phyloP scores from a whole-genome alignment of 495 filamentous ascomycete genomes.

The Aspergillus nanangensis region DNA sequence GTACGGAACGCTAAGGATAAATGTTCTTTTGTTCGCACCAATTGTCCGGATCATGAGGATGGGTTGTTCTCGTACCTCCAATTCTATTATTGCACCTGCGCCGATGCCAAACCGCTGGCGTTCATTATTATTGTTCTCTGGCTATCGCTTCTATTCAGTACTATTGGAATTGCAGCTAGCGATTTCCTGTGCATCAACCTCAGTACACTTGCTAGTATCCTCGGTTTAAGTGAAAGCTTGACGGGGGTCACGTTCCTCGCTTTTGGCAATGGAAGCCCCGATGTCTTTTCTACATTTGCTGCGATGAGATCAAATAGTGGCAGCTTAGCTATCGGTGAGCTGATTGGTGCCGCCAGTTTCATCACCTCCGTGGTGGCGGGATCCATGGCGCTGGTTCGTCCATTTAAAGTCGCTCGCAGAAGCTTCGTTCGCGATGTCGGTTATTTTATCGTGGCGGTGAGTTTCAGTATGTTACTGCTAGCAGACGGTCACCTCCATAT shows the following conservation, averaged over 20 bases:
- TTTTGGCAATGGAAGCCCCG: conserved; percentile 98
- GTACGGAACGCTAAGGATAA: conserved; percentile 75
- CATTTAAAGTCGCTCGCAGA: conserved; percentile 82
- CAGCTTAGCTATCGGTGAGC: conserved; percentile 90
- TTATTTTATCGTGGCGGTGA: conserved; percentile 86
- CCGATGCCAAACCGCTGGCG: conserved; percentile 65
- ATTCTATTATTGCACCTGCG: conserved; percentile 84
- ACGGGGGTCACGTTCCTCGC: conserved; percentile 96
- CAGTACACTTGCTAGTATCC: conserved; percentile 78
- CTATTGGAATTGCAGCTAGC: conserved; percentile 96
- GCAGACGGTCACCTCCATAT: conserved; percentile 77
- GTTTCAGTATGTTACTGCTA: conserved; percentile 83
- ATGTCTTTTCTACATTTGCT: conserved; percentile 97
- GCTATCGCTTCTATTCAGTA: conserved; percentile 90
- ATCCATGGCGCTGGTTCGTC: conserved; percentile 94
- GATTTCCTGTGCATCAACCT: conserved; percentile 98
- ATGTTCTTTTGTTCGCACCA: conserved; percentile 76
- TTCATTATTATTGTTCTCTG: conserved; percentile 74
- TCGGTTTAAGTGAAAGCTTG: conserved; percentile 93
- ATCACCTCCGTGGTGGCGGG: conserved; percentile 96
- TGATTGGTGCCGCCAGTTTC: conserved; percentile 93
- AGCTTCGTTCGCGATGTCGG: conserved; percentile 90
- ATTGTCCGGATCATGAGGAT: conserved; percentile 87
- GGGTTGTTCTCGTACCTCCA: conserved; percentile 85
- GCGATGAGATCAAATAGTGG: conserved; percentile 96